Base-by-base conservation (phyloP, 345 rosid genomes). In the Geranium brycei region DNA sequence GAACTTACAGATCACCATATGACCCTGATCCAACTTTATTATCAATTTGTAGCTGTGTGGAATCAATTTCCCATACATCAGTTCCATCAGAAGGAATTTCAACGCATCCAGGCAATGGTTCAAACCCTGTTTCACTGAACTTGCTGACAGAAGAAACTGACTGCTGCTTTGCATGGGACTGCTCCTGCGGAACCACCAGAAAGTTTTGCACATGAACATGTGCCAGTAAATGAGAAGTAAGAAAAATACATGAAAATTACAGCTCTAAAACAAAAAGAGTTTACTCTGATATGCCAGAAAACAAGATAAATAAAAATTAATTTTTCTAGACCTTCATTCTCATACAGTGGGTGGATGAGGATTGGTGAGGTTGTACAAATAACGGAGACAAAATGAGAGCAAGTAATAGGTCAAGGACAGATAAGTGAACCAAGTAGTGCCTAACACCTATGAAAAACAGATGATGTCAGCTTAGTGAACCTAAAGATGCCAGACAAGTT, bases 41-140 rank as follows among this genome's bases (percentile, higher is more conserved):
- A 71, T 73, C 95, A 65, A 83, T 71, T 68, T 75, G 83, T 75
- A 93, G 84, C 68, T 82, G 99, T 62, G 72, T 81, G 73, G 79
- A 60, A 80, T 86, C 92, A 72, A 90, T 86, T 80, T 90, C 99
- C 97, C 97, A 93, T 67, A 86, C 97, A 84, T 93, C 95, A 75
- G 87, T 83, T 66, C 88, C 97, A 81, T 90, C 99, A 6, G 79
- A 77, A 38, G 99, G 99, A 72, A 93, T 85, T 77, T 90, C 84
- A 64, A 93, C 81, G 75, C 80, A 79, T 51, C 77, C 77, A 58
- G 85, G 89, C 71, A 77, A 59, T 17, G 78, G 75, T 75, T 78
- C 82, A 61, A 64, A 65, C 65, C 64, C 77, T 30, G 68, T 65
- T 69, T 74, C 80, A 71, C 69, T 73, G 60, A 75, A 80, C 76